These are phyloP conservation scores for Salix purpurea DNA, from an alignment of 345 rosid species.

Conservation along the genomic window DNA sequence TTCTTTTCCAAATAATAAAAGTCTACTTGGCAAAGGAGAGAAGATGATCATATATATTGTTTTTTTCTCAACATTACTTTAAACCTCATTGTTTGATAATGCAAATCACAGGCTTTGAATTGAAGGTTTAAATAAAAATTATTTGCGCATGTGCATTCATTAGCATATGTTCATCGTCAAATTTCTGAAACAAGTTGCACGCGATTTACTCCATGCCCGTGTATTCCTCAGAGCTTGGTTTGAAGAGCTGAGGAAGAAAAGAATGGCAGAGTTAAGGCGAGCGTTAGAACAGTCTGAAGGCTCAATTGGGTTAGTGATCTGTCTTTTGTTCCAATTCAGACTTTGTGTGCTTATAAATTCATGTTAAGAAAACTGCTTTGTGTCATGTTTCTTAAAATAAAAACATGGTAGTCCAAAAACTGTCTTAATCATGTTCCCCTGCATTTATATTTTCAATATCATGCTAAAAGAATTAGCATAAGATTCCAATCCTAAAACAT, in stretches of 20 bases:
- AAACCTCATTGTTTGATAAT: not conserved
- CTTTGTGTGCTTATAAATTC: not conserved
- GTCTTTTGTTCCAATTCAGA: not conserved
- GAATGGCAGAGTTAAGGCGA: slow-evolving; percentile 65
- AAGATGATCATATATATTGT: too few species aligned
- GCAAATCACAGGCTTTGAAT: not conserved
- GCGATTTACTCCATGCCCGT: slow-evolving; percentile 5
- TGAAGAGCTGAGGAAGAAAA: slow-evolving; percentile 77
- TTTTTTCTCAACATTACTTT: not conserved
- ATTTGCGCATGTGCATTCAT: not conserved
- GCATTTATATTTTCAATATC: not conserved
- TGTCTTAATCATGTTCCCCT: not conserved
- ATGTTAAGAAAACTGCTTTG: not conserved
- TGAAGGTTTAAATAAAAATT: not conserved
- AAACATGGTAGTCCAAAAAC: not conserved
- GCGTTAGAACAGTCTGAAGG: slow-evolving; percentile 65
- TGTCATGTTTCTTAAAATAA: not conserved
- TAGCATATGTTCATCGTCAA: not conserved
- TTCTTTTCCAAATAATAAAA: too few species aligned
- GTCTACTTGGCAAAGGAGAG: not conserved
- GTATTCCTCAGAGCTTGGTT: slow-evolving; percentile 58
- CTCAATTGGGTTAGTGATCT: slow-evolving; percentile 67
- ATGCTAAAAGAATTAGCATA: not conserved
- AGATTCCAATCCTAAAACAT: not conserved
- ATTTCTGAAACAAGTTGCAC: slow-evolving; percentile 4